These are phyloP conservation scores for Coffea canephora DNA, from an alignment of 257 asterid species.

Conservation along the genomic window DNA sequence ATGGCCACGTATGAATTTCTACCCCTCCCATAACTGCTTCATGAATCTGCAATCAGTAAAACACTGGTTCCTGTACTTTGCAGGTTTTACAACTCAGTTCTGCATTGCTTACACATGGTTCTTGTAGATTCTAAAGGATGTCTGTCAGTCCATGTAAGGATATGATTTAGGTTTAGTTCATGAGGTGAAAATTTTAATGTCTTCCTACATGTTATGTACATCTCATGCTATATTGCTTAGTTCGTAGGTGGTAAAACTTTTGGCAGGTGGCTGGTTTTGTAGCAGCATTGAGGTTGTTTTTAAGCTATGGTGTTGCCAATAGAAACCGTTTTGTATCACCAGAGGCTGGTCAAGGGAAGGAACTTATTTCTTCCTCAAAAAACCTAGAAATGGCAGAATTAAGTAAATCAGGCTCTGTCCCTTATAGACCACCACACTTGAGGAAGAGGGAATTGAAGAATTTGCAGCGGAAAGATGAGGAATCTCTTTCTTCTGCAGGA, in stretches of 20 bases:
- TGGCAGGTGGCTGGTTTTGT: constrained; percentile 76
- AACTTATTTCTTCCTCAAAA: constrained; percentile 36
- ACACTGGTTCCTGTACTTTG: constrained; percentile 30
- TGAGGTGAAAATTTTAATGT: not conserved
- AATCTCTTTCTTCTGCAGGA: constrained; percentile 38
- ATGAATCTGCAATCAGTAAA: constrained; percentile 28
- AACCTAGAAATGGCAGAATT: constrained; percentile 33
- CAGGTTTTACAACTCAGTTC: constrained; percentile 83
- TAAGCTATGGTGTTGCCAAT: constrained; percentile 67
- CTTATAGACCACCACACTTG: constrained; percentile 89
- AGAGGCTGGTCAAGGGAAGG: constrained; percentile 35
- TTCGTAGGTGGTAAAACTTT: constrained; percentile 10
- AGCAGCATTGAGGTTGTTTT: constrained; percentile 71
- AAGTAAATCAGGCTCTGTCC: constrained; percentile 43
- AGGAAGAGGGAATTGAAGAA: constrained; percentile 47
- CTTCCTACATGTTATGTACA: not conserved
- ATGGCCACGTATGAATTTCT: constrained; percentile 50
- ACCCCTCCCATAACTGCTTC: constrained; percentile 7
- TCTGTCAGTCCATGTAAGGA: constrained; percentile 75
- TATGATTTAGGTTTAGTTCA: not conserved
- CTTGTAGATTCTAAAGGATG: constrained; percentile 65
- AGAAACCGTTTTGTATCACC: constrained; percentile 40
- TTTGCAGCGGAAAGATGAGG: constrained; percentile 39
- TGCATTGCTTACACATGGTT: constrained; percentile 84
- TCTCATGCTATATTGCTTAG: not conserved